Conservation (phyloP, 768 basidiomycete genomes). For the Tremella mesenterica region DNA sequence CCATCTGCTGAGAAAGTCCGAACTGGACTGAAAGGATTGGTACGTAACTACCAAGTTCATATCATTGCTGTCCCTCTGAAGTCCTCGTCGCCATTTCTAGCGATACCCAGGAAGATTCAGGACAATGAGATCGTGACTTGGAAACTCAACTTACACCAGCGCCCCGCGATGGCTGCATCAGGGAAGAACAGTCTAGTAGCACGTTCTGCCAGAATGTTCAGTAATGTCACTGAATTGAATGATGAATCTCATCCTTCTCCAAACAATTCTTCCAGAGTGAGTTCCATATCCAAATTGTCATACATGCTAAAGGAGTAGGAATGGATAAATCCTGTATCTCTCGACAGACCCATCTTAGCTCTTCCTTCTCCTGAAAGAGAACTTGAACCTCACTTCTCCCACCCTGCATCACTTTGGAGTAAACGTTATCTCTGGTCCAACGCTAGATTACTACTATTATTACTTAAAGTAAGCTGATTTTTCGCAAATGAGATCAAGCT, state of each 20-base stretch:
- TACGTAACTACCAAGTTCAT: slow-evolving; percentile 42
- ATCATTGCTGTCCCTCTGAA: too few species aligned
- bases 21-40: slow-evolving; percentile 62
- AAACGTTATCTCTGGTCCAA: too few species aligned
- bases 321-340: background rate
- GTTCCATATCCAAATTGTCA: background rate
- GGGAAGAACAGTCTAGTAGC: background rate
- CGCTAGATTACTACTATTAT: background rate
- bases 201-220: too few species aligned
- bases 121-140: too few species aligned
- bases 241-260: too few species aligned
- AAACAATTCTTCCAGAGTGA: too few species aligned
- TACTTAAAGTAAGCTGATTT: slow-evolving; percentile 9
- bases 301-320: background rate
- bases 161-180: background rate
- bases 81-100: too few species aligned
- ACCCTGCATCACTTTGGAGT: too few species aligned
- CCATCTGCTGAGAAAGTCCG: slow-evolving; percentile 66
- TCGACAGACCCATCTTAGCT: slow-evolving; percentile 13
- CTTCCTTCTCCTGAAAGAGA: slow-evolving; percentile 14
- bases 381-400: too few species aligned
- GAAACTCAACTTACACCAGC: background rate
- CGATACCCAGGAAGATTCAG: too few species aligned
- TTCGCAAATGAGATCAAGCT: background rate
- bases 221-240: too few species aligned